A percentile compares a stretch with the other conserved stretches of the same genome.
phyloP scores from a whole-genome alignment of 1,284 basidiomycete genomes.

The Farysia itapuensis region DNA sequence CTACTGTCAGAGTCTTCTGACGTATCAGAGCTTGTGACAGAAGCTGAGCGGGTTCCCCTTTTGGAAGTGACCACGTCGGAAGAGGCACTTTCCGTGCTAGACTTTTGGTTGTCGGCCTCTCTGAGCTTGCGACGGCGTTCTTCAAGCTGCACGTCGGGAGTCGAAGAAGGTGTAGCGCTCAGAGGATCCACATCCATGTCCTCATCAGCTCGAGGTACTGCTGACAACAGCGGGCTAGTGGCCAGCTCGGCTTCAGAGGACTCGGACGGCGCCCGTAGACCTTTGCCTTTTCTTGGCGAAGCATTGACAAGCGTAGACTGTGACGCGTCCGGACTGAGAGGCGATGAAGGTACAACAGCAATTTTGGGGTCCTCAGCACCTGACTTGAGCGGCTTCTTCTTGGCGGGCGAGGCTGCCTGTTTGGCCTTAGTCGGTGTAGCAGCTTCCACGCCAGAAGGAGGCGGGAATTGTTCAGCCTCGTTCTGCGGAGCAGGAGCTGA shows the following conservation, averaged over 20 bases:
- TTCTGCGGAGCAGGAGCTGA: background rate
- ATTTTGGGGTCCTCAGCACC: conserved; percentile 11
- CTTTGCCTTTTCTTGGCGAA: background rate
- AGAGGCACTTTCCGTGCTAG: background rate
- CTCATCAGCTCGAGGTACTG: conserved; percentile 13
- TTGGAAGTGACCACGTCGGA: background rate
- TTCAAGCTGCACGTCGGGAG: conserved; percentile 21
- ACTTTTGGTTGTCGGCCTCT: conserved; percentile 14
- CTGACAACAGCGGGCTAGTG: conserved; percentile 31
- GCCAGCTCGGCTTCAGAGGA: conserved; percentile 32
- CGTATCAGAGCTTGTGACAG: conserved; percentile 31
- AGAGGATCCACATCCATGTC: conserved; percentile 26
- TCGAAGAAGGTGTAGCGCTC: background rate
- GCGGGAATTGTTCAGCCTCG: conserved; percentile 5
- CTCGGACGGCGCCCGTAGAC: conserved; percentile 16
- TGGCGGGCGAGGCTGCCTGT: conserved; percentile 2
- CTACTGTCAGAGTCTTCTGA: conserved; percentile 14
- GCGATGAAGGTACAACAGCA: conserved; percentile 15
- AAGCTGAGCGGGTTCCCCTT: conserved; percentile 12
- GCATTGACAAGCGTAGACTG: too few relatives aligned
- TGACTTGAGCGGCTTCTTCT: background rate
- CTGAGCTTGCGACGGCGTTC: conserved; percentile 20
- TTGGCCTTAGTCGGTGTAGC: conserved; percentile 1
- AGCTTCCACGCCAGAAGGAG: conserved; percentile 15
- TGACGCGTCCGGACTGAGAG: background rate